Evolutionary conservation across 805 yeast species (phyloP), one percentile per base, ranked within the genome.

Genomic region (Torulaspora gathmanii): DNA sequence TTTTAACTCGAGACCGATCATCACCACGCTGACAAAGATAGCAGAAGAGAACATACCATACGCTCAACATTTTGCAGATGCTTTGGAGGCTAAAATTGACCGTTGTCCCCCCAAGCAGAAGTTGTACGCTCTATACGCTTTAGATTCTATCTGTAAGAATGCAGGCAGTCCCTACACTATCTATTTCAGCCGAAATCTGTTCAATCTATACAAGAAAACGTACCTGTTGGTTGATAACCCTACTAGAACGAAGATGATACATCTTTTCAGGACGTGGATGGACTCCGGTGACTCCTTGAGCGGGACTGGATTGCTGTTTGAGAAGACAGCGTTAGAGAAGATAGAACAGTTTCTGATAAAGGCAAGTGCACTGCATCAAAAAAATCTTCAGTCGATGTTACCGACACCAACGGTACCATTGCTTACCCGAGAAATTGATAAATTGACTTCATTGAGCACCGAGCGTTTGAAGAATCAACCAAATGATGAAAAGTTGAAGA

Each of bases 131-230:
- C 73, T 93, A 49, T 93, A 91, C 61, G 73, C 91, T 37, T 67
- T 93, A 45, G 98, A 93, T 64, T 89, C 97, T 13, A 85, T 93
- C 38, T 85, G 91, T 68, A 93, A 93, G 65, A 86, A 83, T 57
- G 82, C 87, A 26, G 96, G 97, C 7, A 76, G 82, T 49, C 97
- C 98, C 1, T 93, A 91, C 63, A 86, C 88, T n/a, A 72, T 80
- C 64, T 86, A 41, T 80, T 93, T 61, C 83, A 90, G 42, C 73
- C 79, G 52, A 80, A 82, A 51, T 51, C 50, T 65, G 37, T 83
- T 77, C 67, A 77, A 75, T 53, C 70, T 86, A 3, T 91, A 84
- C 65, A 80, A 85, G 20, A 80, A 79, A 50, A 82, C 89, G 2
- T 93, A 86, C 61, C 75, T 86, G n/a, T 69, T 83, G 44, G 91